Percentiles rank a stretch among this genome's conserved stretches.
Evolutionary conservation across 2,329 filamentous ascomycete genomes (phyloP).

Genomic region (Neopestalotiopsis sp.): DNA sequence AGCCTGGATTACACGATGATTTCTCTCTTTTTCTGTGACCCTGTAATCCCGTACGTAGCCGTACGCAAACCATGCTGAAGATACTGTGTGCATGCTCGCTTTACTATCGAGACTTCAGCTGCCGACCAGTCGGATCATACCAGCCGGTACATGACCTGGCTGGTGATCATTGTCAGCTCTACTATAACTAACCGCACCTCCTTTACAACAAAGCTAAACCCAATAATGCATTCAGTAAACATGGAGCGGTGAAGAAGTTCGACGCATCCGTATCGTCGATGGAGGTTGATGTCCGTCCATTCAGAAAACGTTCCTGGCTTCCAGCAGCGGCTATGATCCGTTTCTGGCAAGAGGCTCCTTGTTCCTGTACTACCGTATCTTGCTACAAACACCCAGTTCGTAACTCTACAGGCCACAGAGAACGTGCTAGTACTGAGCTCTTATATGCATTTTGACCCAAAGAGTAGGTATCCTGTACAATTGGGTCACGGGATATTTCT

Average conservation of each 20-base stretch:
- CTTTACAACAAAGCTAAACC: neutral
- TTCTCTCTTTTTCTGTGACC: neutral
- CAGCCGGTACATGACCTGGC: neutral
- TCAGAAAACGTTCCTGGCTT: constrained; percentile 4
- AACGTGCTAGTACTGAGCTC: no score
- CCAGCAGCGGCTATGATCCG: constrained; percentile 22
- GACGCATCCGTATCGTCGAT: neutral
- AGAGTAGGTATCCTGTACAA: no score
- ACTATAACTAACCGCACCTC: constrained; percentile 5
- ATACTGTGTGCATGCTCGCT: neutral
- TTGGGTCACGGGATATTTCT: no score
- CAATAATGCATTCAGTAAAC: constrained; percentile 1
- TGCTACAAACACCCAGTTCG: no score
- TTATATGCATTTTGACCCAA: no score
- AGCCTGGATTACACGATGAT: neutral
- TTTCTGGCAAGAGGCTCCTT: neutral
- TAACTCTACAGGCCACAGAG: no score
- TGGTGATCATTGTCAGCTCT: constrained; percentile 4
- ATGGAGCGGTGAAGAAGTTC: constrained; percentile 5
- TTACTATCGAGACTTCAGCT: neutral
- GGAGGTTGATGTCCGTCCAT: neutral
- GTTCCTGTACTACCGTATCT: no score
- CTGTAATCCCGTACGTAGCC: neutral
- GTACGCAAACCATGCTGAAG: neutral
- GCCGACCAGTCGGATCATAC: neutral